These are phyloP conservation scores for Aspergillus hiratsukae DNA, from an alignment of 2,329 filamentous ascomycete species.

Conservation along the genomic window DNA sequence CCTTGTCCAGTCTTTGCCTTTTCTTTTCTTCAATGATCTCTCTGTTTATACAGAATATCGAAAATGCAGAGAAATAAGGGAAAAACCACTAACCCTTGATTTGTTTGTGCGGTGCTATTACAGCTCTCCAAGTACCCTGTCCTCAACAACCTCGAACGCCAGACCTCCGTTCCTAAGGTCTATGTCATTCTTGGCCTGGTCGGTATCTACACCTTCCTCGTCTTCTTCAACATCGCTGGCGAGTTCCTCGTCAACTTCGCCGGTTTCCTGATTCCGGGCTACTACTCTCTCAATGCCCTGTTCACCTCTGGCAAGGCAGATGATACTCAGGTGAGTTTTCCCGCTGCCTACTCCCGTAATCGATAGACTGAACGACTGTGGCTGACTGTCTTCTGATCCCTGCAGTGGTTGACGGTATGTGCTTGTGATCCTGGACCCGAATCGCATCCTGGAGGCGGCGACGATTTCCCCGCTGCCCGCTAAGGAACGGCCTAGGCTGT, in stretches of 20 bases:
- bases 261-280: conserved; percentile 61
- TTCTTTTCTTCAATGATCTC: conserved; percentile 1
- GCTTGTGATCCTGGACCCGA: conserved; percentile 13
- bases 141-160: conserved; percentile 65
- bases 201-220: conserved; percentile 64
- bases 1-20: background rate
- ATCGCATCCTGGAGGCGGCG: background rate
- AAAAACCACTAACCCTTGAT: background rate
- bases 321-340: conserved; percentile 57
- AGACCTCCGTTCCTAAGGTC: conserved; percentile 65
- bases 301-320: conserved; percentile 58
- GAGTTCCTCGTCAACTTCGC: conserved; percentile 65
- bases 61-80: background rate
- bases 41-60: background rate
- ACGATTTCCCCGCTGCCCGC: conserved; percentile 4
- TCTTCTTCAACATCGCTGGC: conserved; percentile 69
- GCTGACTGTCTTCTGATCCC: conserved; percentile 7
- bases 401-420: conserved; percentile 58
- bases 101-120: background rate
- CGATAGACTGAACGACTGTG: conserved; percentile 1
- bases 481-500: conserved; percentile 10
- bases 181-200: conserved; percentile 62
- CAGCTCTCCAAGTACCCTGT: conserved; percentile 64
- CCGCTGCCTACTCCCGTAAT: background rate
- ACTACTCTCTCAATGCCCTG: conserved; percentile 62